phyloP scores from a whole-genome alignment of 805 yeast genomes.

The Metschnikowia colocasiae region DNA sequence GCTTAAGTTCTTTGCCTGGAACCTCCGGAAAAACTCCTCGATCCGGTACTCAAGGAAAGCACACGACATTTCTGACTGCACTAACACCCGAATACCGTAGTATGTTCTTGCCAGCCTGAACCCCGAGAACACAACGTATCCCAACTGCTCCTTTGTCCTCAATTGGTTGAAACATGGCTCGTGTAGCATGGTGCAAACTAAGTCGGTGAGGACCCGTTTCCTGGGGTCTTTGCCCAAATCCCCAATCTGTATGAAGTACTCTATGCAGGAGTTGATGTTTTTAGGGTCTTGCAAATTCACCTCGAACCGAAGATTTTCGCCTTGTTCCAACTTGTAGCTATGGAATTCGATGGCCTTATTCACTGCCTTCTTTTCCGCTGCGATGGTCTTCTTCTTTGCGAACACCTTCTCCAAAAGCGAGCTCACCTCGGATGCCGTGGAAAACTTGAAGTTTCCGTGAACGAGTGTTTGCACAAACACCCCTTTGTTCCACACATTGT shows the following conservation, averaged over 20 bases:
- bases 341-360: constrained; percentile 23
- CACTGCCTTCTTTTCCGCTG: constrained; percentile 5
- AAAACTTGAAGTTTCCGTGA: constrained; percentile 63
- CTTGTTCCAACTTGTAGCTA: constrained; percentile 40
- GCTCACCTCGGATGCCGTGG: constrained; percentile 51
- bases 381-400: constrained; percentile 21
- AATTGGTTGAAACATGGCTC: constrained; percentile 90
- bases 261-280: constrained; percentile 82
- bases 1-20: constrained; percentile 41
- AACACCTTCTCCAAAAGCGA: constrained; percentile 40
- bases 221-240: constrained; percentile 19
- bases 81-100: constrained; percentile 65
- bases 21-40: constrained; percentile 53
- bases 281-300: constrained; percentile 54
- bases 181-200: constrained; percentile 66
- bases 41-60: constrained; percentile 75
- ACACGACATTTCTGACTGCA: constrained; percentile 81
- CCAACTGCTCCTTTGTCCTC: constrained; percentile 92
- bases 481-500: constrained; percentile 50
- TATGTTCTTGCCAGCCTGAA: constrained; percentile 64
- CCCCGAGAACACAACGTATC: constrained; percentile 88
- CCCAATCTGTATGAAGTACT: constrained; percentile 70
- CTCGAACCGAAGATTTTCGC: constrained; percentile 45
- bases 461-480: constrained; percentile 68
- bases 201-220: constrained; percentile 50